Conservation (phyloP, 108 stramenopile genomes). For the Nitzschia inconspicua region DNA sequence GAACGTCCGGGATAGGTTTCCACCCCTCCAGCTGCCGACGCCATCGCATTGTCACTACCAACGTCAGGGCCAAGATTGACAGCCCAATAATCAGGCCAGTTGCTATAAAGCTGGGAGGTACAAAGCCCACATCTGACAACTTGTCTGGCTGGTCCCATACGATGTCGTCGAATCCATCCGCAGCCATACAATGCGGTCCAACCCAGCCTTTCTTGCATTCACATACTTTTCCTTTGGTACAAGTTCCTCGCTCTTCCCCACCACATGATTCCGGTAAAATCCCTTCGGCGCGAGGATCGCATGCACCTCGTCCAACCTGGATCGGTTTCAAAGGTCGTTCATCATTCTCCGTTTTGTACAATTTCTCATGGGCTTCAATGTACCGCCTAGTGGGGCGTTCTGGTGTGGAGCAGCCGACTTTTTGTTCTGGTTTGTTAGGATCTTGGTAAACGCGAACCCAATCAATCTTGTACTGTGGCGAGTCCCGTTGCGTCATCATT, state of each 20-base stretch:
- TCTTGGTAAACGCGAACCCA: slow-evolving; percentile 91
- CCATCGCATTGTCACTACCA: slow-evolving; percentile 22
- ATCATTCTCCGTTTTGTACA: slow-evolving; percentile 71
- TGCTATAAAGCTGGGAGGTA: slow-evolving; percentile 30
- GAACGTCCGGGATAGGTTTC: slow-evolving; percentile 46
- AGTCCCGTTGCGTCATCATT: slow-evolving; percentile 56
- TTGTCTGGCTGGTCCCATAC: slow-evolving; percentile 68
- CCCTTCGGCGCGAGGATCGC: slow-evolving; percentile 31
- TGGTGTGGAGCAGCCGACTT: slow-evolving; percentile 86
- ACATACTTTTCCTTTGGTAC: slow-evolving; percentile 57
- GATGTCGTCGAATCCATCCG: slow-evolving; percentile 57
- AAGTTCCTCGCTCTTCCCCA: slow-evolving; percentile 54
- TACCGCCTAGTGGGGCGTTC: slow-evolving; percentile 86
- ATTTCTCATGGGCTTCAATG: slow-evolving; percentile 84
- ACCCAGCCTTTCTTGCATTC: slow-evolving; percentile 73
- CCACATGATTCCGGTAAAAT: slow-evolving; percentile 51
- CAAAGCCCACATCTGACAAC: slow-evolving; percentile 73
- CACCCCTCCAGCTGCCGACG: slow-evolving; percentile 46
- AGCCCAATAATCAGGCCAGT: slow-evolving; percentile 26
- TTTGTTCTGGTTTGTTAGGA: slow-evolving; percentile 67
- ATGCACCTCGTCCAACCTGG: slow-evolving; percentile 64
- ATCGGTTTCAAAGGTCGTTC: slow-evolving; percentile 67
- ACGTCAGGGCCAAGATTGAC: slow-evolving; percentile 3
- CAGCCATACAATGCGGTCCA: slow-evolving; percentile 80
- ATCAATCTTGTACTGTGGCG: slow-evolving; percentile 79